A percentile compares a stretch with the other conserved stretches of the same genome.
Evolutionary conservation across 805 yeast genomes (phyloP).

Genomic region (Candida quercuum): DNA sequence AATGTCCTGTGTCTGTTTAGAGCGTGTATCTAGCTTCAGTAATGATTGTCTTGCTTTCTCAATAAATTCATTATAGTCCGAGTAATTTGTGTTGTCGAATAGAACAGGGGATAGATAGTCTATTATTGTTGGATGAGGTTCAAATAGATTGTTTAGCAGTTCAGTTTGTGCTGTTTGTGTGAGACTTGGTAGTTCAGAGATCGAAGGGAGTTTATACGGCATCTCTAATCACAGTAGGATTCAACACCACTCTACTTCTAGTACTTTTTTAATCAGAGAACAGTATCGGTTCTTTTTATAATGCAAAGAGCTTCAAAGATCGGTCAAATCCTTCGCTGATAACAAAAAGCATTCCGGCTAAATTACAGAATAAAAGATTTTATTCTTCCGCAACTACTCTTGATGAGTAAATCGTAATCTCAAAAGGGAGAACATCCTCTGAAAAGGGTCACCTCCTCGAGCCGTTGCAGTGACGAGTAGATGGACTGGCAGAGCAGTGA

Average conservation of each 20-base stretch:
- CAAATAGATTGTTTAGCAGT: constrained; percentile 34
- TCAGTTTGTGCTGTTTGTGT: constrained; percentile 26
- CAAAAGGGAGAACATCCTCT: no score
- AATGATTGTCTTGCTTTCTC: constrained; percentile 11
- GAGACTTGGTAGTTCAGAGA: constrained; percentile 18
- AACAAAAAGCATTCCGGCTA: neutral
- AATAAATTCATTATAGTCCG: constrained; percentile 12
- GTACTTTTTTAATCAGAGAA: neutral
- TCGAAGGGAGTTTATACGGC: constrained; percentile 28
- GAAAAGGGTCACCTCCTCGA: no score
- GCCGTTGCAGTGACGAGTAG: no score
- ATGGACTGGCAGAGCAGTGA: no score
- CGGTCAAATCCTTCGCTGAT: no score
- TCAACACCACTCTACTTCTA: neutral
- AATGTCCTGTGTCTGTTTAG: constrained; percentile 33
- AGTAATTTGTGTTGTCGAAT: constrained; percentile 1
- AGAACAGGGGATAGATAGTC: constrained; percentile 14
- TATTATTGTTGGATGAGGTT: constrained; percentile 18
- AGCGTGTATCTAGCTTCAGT: constrained; percentile 11
- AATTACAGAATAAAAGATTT: no score
- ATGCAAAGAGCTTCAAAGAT: no score
- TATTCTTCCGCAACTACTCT: no score
- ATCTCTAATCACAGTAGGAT: constrained; percentile 1
- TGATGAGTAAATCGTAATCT: no score
- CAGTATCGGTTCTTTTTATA: no score